Percentiles rank a stretch among this genome's conserved stretches.
These are phyloP conservation scores for Coemansia sp. DNA, from an alignment of 192 early-diverging fungal species.

Conservation along the genomic window DNA sequence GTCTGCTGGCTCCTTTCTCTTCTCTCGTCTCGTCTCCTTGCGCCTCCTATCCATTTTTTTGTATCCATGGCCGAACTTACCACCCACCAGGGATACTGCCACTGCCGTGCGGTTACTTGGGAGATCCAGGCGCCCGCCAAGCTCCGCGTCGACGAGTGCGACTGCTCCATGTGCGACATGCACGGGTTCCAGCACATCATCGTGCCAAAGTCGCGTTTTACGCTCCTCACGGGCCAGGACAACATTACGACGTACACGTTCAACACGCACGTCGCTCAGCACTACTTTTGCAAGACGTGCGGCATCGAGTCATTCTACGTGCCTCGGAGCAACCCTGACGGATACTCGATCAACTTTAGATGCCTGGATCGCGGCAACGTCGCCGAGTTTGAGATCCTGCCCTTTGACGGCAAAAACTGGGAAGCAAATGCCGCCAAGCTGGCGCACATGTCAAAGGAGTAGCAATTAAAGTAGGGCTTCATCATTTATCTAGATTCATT, in stretches of 20 bases:
- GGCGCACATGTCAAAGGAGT: conserved; percentile 36
- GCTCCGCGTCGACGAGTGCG: conserved; percentile 44
- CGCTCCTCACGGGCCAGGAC: conserved; percentile 32
- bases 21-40: background rate
- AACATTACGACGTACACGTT: conserved; percentile 57
- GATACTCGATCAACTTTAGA: conserved; percentile 50
- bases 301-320: conserved; percentile 56
- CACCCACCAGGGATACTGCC: conserved; percentile 39
- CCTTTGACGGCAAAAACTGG: conserved; percentile 55
- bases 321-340: conserved; percentile 58
- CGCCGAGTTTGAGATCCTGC: conserved; percentile 14
- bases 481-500: background rate
- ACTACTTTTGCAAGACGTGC: conserved; percentile 58
- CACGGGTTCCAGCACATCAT: conserved; percentile 50
- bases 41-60: background rate
- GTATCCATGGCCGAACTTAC: conserved; percentile 12
- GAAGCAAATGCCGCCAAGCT: conserved; percentile 32
- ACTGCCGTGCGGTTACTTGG: conserved; percentile 43
- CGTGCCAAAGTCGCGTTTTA: conserved; percentile 35
- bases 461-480: background rate
- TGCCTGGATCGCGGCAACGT: conserved; percentile 43
- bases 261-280: conserved; percentile 54
- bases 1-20: background rate
- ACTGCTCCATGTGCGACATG: conserved; percentile 47
- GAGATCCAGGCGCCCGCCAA: conserved; percentile 38